These are phyloP conservation scores for Trypanosoma avium DNA, from an alignment of 208 protist species.

Conservation along the genomic window DNA sequence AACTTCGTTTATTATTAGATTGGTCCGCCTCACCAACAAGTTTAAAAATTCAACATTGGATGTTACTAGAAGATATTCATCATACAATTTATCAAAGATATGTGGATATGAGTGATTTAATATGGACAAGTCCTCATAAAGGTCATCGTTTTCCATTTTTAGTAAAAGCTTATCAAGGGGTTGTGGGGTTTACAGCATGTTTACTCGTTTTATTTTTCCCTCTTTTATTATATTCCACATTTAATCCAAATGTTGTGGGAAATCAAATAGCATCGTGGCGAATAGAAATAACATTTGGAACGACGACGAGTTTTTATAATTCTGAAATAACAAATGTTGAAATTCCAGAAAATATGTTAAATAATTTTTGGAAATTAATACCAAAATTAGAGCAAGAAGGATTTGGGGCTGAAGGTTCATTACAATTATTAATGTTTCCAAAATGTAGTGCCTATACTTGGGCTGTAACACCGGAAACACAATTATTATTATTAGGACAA, in stretches of 20 bases:
- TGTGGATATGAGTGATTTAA: slow-evolving; percentile 63
- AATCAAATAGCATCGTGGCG: slow-evolving; percentile 31
- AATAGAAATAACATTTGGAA: slow-evolving; percentile 12
- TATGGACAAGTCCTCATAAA: slow-evolving; percentile 38
- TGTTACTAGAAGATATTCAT: slow-evolving; percentile 80
- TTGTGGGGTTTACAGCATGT: slow-evolving; percentile 51
- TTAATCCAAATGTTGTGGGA: slow-evolving; percentile 50
- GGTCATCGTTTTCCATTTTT: slow-evolving; percentile 47
- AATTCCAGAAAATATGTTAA: not conserved
- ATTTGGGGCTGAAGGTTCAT: slow-evolving; percentile 10
- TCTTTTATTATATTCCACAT: slow-evolving; percentile 80
- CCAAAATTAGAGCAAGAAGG: slow-evolving; percentile 2
- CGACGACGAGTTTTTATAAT: not conserved
- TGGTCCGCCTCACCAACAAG: slow-evolving; percentile 69
- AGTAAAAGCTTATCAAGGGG: slow-evolving; percentile 50
- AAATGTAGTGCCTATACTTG: slow-evolving; percentile 19
- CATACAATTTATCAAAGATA: slow-evolving; percentile 59
- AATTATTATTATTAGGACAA: slow-evolving; percentile 19
- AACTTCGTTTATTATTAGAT: slow-evolving; percentile 75
- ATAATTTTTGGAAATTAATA: slow-evolving; percentile 5
- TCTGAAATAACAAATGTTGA: not conserved
- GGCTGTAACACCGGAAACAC: slow-evolving; percentile 30
- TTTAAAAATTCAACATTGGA: slow-evolving; percentile 75
- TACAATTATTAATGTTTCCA: slow-evolving; percentile 23
- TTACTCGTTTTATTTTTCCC: slow-evolving; percentile 60